These are phyloP conservation scores for Ganoderma multipileum DNA, from an alignment of 1,284 basidiomycete genomes.

Conservation along the genomic window DNA sequence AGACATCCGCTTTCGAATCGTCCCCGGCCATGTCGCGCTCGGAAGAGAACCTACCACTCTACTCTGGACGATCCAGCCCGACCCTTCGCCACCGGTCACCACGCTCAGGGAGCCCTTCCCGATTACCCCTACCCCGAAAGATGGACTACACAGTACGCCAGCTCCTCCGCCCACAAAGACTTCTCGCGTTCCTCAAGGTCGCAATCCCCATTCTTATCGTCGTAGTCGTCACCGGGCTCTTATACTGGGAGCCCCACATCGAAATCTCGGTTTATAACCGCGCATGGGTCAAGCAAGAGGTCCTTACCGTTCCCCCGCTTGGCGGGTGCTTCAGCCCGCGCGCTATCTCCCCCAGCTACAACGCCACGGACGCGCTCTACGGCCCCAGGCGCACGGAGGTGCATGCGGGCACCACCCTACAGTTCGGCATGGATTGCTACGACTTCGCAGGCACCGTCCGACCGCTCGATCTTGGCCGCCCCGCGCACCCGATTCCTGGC, in stretches of 20 bases:
- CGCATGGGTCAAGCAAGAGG: constrained; percentile 75
- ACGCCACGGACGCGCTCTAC: constrained; percentile 66
- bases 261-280: constrained; percentile 81
- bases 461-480: constrained; percentile 15
- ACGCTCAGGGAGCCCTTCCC: not conserved
- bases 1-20: not conserved
- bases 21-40: constrained; percentile 6
- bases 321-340: constrained; percentile 76
- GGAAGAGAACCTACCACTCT: constrained; percentile 15
- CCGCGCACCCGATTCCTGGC: constrained; percentile 26
- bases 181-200: constrained; percentile 32
- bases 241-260: constrained; percentile 80
- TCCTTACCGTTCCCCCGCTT: constrained; percentile 66
- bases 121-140: not conserved
- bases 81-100: constrained; percentile 11
- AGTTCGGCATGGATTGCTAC: constrained; percentile 86
- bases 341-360: constrained; percentile 70
- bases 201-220: constrained; percentile 43
- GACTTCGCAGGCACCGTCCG: constrained; percentile 67
- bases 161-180: constrained; percentile 26
- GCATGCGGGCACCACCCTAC: constrained; percentile 78
- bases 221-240: constrained; percentile 50
- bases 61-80: constrained; percentile 7
- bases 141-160: constrained; percentile 15
- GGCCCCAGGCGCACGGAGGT: constrained; percentile 71